Evolutionary conservation across 163 green algal genomes (phyloP).

Genomic region (Scenedesmus sp.): DNA sequence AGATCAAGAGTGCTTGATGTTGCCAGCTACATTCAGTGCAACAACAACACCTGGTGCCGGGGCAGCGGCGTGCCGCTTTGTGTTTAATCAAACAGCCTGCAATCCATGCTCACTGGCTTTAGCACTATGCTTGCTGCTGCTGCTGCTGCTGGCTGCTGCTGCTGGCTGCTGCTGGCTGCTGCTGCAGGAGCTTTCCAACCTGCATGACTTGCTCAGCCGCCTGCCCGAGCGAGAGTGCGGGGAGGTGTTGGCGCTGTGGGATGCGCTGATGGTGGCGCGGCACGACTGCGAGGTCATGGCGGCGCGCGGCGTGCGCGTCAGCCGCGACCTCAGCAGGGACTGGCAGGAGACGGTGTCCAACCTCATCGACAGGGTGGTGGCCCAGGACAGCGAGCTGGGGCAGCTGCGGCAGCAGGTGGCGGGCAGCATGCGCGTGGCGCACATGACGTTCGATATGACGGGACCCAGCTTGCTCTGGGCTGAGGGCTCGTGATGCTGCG

Average conservation of each 20-base stretch:
- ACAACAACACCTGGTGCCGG: no score
- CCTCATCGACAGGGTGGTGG: slow-evolving; percentile 54
- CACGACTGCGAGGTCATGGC: slow-evolving; percentile 54
- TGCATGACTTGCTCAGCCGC: slow-evolving; percentile 20
- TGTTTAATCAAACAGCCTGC: no score
- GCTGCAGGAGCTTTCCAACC: slow-evolving; percentile 18
- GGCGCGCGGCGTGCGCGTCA: slow-evolving; percentile 54
- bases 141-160: background rate
- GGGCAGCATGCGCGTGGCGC: background rate
- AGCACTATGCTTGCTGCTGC: no score
- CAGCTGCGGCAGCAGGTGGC: slow-evolving; percentile 46
- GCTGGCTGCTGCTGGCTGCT: background rate
- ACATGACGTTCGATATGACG: background rate
- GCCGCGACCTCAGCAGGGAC: slow-evolving; percentile 56
- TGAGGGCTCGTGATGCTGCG: no score
- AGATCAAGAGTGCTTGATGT: background rate
- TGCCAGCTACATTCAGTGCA: no score
- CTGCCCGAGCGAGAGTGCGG: background rate
- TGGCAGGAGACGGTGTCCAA: slow-evolving; percentile 62
- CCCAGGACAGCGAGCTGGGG: slow-evolving; percentile 53
- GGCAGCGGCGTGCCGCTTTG: no score
- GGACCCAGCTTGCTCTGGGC: background rate
- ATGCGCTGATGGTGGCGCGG: slow-evolving; percentile 28
- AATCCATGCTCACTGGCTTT: no score
- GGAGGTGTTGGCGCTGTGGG: slow-evolving; percentile 42